A percentile compares a stretch with the other conserved stretches of the same genome.
phyloP scores from a whole-genome alignment of 1,284 basidiomycete species.

The Papiliotrema fonsecae region DNA sequence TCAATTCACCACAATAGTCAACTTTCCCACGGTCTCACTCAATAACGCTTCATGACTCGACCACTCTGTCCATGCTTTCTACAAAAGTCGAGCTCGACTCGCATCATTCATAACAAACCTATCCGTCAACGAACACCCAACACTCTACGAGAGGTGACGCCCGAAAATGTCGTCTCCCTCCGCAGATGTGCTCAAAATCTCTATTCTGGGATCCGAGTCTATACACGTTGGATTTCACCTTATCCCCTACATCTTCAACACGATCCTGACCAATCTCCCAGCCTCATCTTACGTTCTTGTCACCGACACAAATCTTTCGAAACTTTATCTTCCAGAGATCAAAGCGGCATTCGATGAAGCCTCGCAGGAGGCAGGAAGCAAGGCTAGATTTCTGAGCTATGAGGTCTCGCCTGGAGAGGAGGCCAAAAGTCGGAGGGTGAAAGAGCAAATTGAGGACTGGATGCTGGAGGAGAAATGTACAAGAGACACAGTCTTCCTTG shows the following conservation, averaged over 20 bases:
- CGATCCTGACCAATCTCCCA: conserved; percentile 66
- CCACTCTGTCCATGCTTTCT: too few relatives aligned
- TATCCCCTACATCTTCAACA: conserved; percentile 75
- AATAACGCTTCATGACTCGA: too few relatives aligned
- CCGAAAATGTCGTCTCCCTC: conserved; percentile 26
- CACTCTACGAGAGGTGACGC: too few relatives aligned
- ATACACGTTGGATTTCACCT: conserved; percentile 93
- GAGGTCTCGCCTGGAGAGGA: conserved; percentile 86
- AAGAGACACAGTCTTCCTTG: conserved; percentile 86
- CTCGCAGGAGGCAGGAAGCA: conserved; percentile 43
- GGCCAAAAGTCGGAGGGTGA: conserved; percentile 84
- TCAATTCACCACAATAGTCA: too few relatives aligned
- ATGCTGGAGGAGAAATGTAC: conserved; percentile 83
- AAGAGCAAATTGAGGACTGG: conserved; percentile 92
- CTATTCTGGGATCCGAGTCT: conserved; percentile 78
- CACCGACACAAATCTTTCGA: conserved; percentile 85
- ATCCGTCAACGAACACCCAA: too few relatives aligned
- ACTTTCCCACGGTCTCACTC: too few relatives aligned
- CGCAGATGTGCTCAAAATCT: conserved; percentile 56
- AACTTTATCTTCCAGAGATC: conserved; percentile 67
- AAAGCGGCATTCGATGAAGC: conserved; percentile 61
- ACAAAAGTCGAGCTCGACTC: too few relatives aligned
- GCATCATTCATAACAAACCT: too few relatives aligned
- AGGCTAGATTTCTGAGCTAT: conserved; percentile 69
- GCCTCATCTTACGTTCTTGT: conserved; percentile 89